A percentile compares a stretch with the other conserved stretches of the same genome.
phyloP scores from a whole-genome alignment of 345 rosid species.

The Eucalyptus curtisii region DNA sequence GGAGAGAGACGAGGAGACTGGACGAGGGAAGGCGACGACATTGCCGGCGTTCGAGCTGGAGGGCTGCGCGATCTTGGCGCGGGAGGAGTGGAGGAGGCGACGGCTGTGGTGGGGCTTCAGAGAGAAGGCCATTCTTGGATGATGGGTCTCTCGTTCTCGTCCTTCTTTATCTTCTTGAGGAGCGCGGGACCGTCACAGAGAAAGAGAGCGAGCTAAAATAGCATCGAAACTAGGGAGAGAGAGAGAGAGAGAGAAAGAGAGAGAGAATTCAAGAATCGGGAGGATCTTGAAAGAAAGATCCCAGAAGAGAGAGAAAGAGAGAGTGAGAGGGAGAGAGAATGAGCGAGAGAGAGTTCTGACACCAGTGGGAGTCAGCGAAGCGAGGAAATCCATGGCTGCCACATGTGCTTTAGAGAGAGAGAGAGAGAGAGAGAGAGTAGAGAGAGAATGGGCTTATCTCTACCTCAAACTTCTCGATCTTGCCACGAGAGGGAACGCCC shows the following conservation, averaged over 20 bases:
- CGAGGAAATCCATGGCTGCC: not conserved
- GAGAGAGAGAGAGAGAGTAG: not conserved
- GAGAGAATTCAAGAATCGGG: not conserved
- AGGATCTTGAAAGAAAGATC: not conserved
- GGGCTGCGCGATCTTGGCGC: not conserved
- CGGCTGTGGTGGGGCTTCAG: not conserved
- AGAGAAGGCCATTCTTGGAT: not conserved
- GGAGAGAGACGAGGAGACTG: constrained; percentile 7
- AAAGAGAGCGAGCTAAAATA: not conserved
- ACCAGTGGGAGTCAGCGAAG: not conserved
- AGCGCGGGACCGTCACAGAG: not conserved
- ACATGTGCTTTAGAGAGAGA: not conserved
- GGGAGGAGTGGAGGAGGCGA: not conserved
- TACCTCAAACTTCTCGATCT: not conserved
- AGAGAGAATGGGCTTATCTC: not conserved
- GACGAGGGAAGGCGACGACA: not conserved
- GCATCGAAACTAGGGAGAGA: not conserved
- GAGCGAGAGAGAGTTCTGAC: not conserved
- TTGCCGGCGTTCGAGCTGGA: not conserved
- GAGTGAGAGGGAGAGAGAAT: not conserved
- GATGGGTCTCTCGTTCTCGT: not conserved
- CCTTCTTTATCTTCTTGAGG: not conserved
- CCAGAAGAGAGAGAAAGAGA: not conserved
- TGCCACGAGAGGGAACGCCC: not conserved
- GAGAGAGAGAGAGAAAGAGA: not conserved